A percentile compares a stretch with the other conserved stretches of the same genome.
phyloP scores from a whole-genome alignment of 1,139 yeast genomes.

The Debaryomycetaceae sp. region DNA sequence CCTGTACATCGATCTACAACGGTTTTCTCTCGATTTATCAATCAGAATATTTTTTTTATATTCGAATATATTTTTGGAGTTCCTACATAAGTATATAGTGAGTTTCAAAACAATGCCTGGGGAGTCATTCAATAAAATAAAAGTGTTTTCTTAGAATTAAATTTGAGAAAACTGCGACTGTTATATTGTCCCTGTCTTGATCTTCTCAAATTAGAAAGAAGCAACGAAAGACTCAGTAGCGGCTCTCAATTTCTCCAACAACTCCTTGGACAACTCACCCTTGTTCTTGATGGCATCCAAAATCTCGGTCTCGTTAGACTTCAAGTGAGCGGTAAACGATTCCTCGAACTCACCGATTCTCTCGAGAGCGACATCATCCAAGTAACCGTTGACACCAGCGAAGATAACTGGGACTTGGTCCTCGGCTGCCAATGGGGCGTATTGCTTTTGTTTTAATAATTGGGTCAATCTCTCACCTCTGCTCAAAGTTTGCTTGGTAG shows the following conservation, averaged over 20 bases:
- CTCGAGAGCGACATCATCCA: constrained; percentile 81
- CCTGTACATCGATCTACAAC: constrained; percentile 10
- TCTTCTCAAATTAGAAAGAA: constrained; percentile 52
- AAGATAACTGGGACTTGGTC: constrained; percentile 98
- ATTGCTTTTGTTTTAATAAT: constrained; percentile 97
- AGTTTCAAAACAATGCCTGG: constrained; percentile 10
- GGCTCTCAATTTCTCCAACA: constrained; percentile 80
- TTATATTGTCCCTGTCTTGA: neutral
- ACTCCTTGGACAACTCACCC: constrained; percentile 90
- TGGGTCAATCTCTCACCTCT: constrained; percentile 99
- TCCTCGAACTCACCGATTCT: constrained; percentile 91
- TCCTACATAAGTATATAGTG: constrained; percentile 6
- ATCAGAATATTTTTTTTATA: constrained; percentile 4
- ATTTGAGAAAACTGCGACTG: neutral
- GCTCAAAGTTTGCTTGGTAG: constrained; percentile 97
- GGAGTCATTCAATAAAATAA: constrained; percentile 6
- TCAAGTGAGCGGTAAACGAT: constrained; percentile 86
- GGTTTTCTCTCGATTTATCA: constrained; percentile 4
- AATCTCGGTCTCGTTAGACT: constrained; percentile 84
- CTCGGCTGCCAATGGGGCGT: constrained; percentile 95
- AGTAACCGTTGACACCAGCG: constrained; percentile 99
- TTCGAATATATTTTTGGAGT: constrained; percentile 2
- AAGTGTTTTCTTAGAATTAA: constrained; percentile 7
- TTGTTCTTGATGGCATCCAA: constrained; percentile 78
- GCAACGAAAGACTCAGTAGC: constrained; percentile 92